These are phyloP conservation scores for Kalanchoe fedtschenkoi DNA, from an alignment of 164 flowering plant genomes.

Conservation along the genomic window DNA sequence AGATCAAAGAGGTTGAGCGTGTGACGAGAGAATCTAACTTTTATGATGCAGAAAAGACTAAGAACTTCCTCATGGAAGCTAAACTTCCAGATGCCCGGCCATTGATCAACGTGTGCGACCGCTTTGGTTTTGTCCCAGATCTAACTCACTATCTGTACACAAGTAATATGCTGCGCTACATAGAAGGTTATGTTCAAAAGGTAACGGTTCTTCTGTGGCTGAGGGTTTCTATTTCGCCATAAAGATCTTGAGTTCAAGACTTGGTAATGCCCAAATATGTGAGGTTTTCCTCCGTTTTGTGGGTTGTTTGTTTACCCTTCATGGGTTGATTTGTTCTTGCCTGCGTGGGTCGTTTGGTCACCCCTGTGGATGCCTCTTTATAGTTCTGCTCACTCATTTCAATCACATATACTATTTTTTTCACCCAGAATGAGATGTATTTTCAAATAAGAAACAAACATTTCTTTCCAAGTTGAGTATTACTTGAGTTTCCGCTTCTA, in stretches of 20 bases:
- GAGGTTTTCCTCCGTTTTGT: not conserved
- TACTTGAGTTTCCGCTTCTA: not conserved
- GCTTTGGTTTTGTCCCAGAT: slow-evolving; percentile 98
- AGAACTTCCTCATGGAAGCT: slow-evolving; percentile 96
- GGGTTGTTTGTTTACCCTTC: no score
- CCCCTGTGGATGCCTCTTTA: no score
- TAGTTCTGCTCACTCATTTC: not conserved
- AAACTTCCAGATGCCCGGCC: slow-evolving; percentile 99
- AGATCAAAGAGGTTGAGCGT: slow-evolving; percentile 96
- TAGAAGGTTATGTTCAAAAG: slow-evolving; percentile 99
- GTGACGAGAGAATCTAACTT: slow-evolving; percentile 98
- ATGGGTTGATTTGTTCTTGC: no score
- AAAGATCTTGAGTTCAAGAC: not conserved
- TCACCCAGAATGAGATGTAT: not conserved
- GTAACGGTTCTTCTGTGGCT: slow-evolving; percentile 20
- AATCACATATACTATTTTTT: not conserved
- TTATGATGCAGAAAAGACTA: slow-evolving; percentile 93
- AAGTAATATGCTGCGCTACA: slow-evolving; percentile 95
- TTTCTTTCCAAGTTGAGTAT: not conserved
- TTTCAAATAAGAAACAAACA: not conserved
- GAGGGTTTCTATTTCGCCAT: not conserved
- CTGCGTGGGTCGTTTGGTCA: no score
- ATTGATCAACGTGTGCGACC: slow-evolving; percentile 95
- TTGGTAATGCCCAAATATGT: not conserved
- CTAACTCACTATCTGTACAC: slow-evolving; percentile 91